Base-by-base conservation (phyloP, 139 green algal genomes). In the Nannochloris sp. region DNA sequence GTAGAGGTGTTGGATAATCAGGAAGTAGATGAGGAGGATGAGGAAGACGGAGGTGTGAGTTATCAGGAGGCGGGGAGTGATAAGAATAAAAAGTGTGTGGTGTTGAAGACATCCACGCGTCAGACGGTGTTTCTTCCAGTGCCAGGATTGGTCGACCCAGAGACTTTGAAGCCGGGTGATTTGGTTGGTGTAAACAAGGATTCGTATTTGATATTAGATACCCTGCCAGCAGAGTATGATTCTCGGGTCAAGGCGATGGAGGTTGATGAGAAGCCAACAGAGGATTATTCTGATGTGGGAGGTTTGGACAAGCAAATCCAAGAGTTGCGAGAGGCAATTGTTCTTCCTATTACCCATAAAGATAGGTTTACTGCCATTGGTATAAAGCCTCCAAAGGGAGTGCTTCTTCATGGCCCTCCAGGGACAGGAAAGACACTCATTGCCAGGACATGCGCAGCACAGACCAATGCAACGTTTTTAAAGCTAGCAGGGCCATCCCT, bases 181-280 rank as follows among this genome's bases (percentile, higher is more conserved):
- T 76, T 98, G 65, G 91, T 98, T n/a, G 93, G 93, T 11, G 92
- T 97, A 31, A 98, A 98, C 83, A 98, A 98, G 78, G 93, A 99
- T 84, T 90, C 75, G 56, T 99, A 99, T 72, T 82, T 99, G 5
- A 91, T 99, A 66, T 71, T 99, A 8, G 93, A 98, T 76, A 97
- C 85, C 0, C 82, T 99, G 23, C 93, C 93, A 10, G 88, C 93
- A 0, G 93, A 99, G 82, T 99, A 98, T 60, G 93, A 99, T 82
- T 90, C 85, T 17, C 75, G 93, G 13, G 69, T 79, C 6, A 81
- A 75, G 61, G 65, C 67, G 1, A 91, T 93, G 83, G 84, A 95
- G 74, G 88, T 95, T 63, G 93, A 99, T 68, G 93, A 99, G 81
- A 98, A 98, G 81, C 93, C 93, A 8, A 96, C 79, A 12, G 93